Base-by-base conservation (phyloP, 805 yeast species). In the Saccharomycopsis microspora region DNA sequence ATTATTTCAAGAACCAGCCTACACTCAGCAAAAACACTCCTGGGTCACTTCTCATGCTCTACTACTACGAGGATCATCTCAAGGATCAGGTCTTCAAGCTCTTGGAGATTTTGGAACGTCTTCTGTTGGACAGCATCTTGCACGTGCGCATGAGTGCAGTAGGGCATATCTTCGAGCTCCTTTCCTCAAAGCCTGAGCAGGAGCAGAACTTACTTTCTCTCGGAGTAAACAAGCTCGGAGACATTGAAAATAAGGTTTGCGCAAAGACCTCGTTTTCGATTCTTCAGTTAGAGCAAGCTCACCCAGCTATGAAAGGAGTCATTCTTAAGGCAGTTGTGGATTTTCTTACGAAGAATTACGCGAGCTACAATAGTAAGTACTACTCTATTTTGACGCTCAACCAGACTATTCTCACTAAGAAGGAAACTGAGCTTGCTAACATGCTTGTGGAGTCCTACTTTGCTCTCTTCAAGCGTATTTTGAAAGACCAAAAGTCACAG, bases 141-240 rank as follows among this genome's bases (percentile, higher is more conserved):
- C 90, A 85, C 60, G 95, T 90, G 41, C 79, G 95, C 62, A 73
- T 82, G 70, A 85, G 78, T 53, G 78, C 83, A 32, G 75, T 88
- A 34, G 69, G 76, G 39, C 88, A 85, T 59, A 74, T 89, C 33
- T 85, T 88, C 56, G 95, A 85, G 49, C 69, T 93, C 41, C 68
- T 93, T 51, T 80, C 80, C 54, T 71, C 82, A 4, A 90, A 89
- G 63, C 97, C 98, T 3, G 98, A 93, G 67, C 98, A 93, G 69
- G 98, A 93, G 64, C 94, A 82, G 45, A 93, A 93, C 63, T 69
- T 93, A 55, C 71, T 93, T 57, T 75, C 88, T 57, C 71, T 93
- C 46, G 96, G 95, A 46, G 93, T 88, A 42, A 93, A 93, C 64
- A 93, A 93, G 62, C 71, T 93, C 36, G 98, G 98, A 66, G 98